A percentile compares a stretch with the other conserved stretches of the same genome.
Evolutionary conservation across 2,329 filamentous ascomycete genomes (phyloP).

Genomic region (Ascochyta lentis): DNA sequence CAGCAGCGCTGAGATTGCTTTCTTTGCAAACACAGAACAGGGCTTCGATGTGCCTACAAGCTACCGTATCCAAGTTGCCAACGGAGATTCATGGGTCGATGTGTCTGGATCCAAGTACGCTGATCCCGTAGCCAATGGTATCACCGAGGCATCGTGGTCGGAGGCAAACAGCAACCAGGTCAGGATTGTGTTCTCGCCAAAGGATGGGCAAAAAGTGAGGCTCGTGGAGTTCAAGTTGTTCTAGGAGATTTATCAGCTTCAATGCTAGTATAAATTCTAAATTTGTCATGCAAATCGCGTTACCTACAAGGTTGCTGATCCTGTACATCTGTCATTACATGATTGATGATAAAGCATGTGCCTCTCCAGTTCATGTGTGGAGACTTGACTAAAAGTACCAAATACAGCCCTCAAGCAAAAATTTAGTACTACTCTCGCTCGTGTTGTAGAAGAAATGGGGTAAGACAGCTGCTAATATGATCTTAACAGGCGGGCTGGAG

Average conservation of each 20-base stretch:
- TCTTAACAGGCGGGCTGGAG: too few species aligned
- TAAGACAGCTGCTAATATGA: too few species aligned
- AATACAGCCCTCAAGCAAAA: too few species aligned
- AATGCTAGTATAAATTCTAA: too few species aligned
- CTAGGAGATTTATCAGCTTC: background rate
- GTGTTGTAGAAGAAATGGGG: too few species aligned
- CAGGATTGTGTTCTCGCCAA: conserved; percentile 44
- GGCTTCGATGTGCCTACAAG: conserved; percentile 38
- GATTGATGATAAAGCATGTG: too few species aligned
- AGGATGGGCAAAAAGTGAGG: conserved; percentile 41
- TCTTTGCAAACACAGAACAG: conserved; percentile 40
- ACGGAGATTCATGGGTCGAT: conserved; percentile 37
- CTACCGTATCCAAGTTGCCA: conserved; percentile 41
- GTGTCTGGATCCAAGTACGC: conserved; percentile 30
- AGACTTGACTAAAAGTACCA: too few species aligned
- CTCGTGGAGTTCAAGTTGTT: conserved; percentile 51
- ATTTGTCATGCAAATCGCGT: too few species aligned
- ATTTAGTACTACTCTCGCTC: too few species aligned
- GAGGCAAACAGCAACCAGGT: conserved; percentile 32
- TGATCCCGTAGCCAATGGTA: conserved; percentile 45
- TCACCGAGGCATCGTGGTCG: conserved; percentile 45
- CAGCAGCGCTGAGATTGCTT: conserved; percentile 47
- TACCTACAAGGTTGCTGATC: too few species aligned
- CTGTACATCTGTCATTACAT: too few species aligned
- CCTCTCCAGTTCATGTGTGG: too few species aligned